Conservation (phyloP, 2,329 filamentous ascomycete species). For the Aspergillus neoniger region DNA sequence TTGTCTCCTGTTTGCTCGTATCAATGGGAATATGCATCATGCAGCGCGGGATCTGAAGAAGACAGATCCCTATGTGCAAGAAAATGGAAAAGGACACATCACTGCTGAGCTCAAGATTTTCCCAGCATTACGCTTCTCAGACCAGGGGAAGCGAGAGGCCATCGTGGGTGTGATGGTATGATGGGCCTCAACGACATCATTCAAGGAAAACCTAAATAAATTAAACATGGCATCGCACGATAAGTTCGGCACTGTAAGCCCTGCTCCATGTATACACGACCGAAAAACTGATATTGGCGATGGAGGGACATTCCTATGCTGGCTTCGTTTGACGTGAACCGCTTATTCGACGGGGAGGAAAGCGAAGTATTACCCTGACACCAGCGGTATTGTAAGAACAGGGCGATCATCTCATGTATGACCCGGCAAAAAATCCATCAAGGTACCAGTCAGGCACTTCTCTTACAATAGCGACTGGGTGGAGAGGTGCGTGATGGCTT, state of each 20-base stretch:
- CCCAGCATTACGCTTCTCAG: background rate
- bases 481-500: too few relatives aligned
- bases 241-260: too few relatives aligned
- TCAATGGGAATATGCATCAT: background rate
- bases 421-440: background rate
- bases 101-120: background rate
- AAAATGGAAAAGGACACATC: background rate
- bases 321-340: background rate
- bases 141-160: background rate
- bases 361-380: background rate
- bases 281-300: background rate
- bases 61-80: background rate
- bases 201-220: background rate
- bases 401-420: background rate
- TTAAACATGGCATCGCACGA: background rate
- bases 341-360: background rate
- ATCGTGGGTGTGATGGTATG: background rate
- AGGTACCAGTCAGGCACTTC: background rate
- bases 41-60: background rate
- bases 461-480: too few relatives aligned
- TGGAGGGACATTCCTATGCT: too few relatives aligned
- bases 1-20: background rate
- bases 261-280: too few relatives aligned
- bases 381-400: slow-evolving; percentile 5
- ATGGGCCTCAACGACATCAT: background rate